These are phyloP conservation scores for Trametopsis cervina DNA, from an alignment of 768 basidiomycete genomes.

Conservation along the genomic window DNA sequence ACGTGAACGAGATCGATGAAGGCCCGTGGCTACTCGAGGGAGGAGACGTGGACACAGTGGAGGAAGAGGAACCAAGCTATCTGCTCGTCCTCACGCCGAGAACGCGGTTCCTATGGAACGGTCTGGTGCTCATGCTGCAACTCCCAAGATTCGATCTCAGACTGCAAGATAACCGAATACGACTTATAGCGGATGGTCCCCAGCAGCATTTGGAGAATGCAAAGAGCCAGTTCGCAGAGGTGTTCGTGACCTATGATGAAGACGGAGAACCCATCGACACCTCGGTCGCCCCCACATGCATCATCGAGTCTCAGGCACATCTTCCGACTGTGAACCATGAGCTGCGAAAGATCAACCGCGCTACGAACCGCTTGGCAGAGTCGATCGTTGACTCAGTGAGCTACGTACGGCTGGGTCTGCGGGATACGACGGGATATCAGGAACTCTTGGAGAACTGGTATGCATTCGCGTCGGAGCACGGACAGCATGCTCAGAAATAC, in stretches of 20 bases:
- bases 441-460: slow-evolving; percentile 94
- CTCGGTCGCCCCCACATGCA: slow-evolving; percentile 36
- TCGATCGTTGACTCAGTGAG: slow-evolving; percentile 90
- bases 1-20: slow-evolving; percentile 53
- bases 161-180: slow-evolving; percentile 80
- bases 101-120: slow-evolving; percentile 87
- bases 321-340: slow-evolving; percentile 85
- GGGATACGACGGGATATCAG: slow-evolving; percentile 57
- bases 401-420: slow-evolving; percentile 67
- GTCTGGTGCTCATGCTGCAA: slow-evolving; percentile 72
- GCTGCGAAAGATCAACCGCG: slow-evolving; percentile 83
- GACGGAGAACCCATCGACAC: slow-evolving; percentile 46
- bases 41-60: slow-evolving; percentile 41
- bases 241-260: slow-evolving; percentile 50
- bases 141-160: slow-evolving; percentile 60
- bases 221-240: slow-evolving; percentile 69
- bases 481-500: slow-evolving; percentile 80
- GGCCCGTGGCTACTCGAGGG: slow-evolving; percentile 38
- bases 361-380: slow-evolving; percentile 85
- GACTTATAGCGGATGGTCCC: slow-evolving; percentile 87
- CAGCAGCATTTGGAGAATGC: slow-evolving; percentile 66
- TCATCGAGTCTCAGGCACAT: slow-evolving; percentile 84
- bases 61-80: slow-evolving; percentile 61
- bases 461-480: slow-evolving; percentile 92
- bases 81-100: slow-evolving; percentile 83